Evolutionary conservation across 1,284 basidiomycete genomes (phyloP), one percentile per base, ranked within the genome.

Genomic region (Flammula alnicola): DNA sequence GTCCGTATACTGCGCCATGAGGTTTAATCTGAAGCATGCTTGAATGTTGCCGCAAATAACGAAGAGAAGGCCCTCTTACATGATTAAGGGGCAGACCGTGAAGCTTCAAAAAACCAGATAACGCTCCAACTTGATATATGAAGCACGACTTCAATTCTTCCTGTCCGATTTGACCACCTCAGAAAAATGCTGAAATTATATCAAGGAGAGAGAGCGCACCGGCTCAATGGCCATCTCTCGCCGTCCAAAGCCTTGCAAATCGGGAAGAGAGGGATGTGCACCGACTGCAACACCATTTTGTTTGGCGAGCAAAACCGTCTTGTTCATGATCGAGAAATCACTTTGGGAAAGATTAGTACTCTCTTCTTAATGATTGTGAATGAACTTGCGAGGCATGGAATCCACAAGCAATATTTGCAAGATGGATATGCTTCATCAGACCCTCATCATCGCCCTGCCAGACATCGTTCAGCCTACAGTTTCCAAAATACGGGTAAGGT

Each of bases 401-500:
- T 3, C 83, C 82, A 54, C 83, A 86, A 0, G 84, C 83, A 10
- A 84, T 68, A 52, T 86, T 84, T 0, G 83, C 82, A 16, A 85
- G 66, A 56, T 84, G 80, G 29, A 86, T 82, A 1, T 78, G 80
- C 52, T 78, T 75, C 78, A 85, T 83, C 39, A 86, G 73, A 5
- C 71, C 68, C 48, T 78, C 79, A 49, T 86, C 83, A 37, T 85
- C 80, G 3, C 77, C 80, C 81, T 84, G 42, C 1, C 6, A 31
- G 4, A 4, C 2, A 0, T 14, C 25, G 11, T 26, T 10, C 10
- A 17, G 27, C 12, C 5, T 12, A 22, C n/a, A 16, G 12, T n/a
- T n/a, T n/a, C n/a, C n/a, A 17, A 16, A 16, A n/a, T n/a, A 25
- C 4, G 9, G 20, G 16, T 6, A 20, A 16, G 25, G 39, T 16